phyloP scores from a whole-genome alignment of 73 alveolate genomes.

The Paramecium caudatum region DNA sequence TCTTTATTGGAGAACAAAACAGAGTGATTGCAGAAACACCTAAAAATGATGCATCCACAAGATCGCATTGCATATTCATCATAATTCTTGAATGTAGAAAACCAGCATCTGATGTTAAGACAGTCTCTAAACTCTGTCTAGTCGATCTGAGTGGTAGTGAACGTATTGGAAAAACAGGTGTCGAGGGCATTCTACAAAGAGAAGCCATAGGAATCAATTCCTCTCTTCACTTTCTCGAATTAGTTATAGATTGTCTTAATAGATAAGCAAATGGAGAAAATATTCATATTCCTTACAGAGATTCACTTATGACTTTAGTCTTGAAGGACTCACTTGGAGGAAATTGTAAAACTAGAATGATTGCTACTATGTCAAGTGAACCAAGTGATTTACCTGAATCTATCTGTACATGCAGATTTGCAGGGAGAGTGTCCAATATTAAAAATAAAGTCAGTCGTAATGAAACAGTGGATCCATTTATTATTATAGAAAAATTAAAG shows the following conservation, averaged over 20 bases:
- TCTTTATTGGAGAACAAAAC: conserved; percentile 99
- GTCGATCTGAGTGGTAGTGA: conserved; percentile 98
- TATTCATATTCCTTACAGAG: conserved; percentile 97
- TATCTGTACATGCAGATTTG: conserved; percentile 95
- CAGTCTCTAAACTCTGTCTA: conserved; percentile 93
- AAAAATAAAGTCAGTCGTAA: conserved; percentile 95
- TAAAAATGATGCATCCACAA: conserved; percentile 99
- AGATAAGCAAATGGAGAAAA: conserved; percentile 88
- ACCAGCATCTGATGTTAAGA: conserved; percentile 96
- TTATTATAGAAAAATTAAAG: conserved; percentile 95
- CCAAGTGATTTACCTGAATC: conserved; percentile 93
- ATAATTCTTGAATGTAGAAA: conserved; percentile 97
- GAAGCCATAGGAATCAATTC: conserved; percentile 98
- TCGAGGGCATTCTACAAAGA: conserved; percentile 86
- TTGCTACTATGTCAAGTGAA: conserved; percentile 94
- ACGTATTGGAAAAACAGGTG: conserved; percentile 92
- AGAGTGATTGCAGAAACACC: conserved; percentile 99
- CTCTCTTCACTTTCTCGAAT: conserved; percentile 97
- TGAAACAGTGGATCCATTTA: conserved; percentile 98
- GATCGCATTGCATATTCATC: conserved; percentile 99
- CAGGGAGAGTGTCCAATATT: conserved; percentile 98
- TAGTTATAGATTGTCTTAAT: conserved; percentile 94
- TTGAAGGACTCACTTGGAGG: conserved; percentile 98
- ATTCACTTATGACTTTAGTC: conserved; percentile 96
- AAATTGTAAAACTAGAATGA: conserved; percentile 98